Base-by-base conservation (phyloP, 371 early-diverging fungal species). In the Batrachochytrium dendrobatidis region DNA sequence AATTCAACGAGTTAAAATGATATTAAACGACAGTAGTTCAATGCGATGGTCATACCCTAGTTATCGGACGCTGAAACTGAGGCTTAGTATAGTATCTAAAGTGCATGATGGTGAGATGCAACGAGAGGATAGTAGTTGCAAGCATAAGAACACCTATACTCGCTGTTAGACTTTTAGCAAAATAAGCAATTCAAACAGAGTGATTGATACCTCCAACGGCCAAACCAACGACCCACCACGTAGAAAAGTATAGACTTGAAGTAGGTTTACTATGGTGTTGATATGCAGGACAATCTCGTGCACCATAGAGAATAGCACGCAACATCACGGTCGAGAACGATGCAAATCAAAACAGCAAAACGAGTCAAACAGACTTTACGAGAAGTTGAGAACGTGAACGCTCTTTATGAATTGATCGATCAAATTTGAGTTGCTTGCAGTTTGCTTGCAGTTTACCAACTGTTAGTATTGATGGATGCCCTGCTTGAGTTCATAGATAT, bases 21-120 rank as follows among this genome's bases (percentile, higher is more conserved):
- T 15, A 22, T 15, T 25, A 30, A 1, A 3, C 24, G 35, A 28
- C 10, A 7, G 50, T 20, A 29, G 29, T 3, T 25, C 30, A 10
- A 35, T 3, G 17, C 5, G 15, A 53, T 20, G n/a, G 29, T 49
- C 55, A 30, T 33, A 58, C 58, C 54, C 71, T 45, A 12, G 56
- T 59, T 17, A 71, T 67, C 26, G 62, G 63, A 30, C 60, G 24
- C 50, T 71, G 71, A 24, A 71, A 53, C 34, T 46, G 15, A 15
- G 68, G 64, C n/a, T 60, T 52, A 20, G 65, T 62, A 62, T 68
- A 71, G 53, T 63, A 33, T 8, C 57, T 15, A 35, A 63, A 53
- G 43, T 71, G 65, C 20, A 56, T 28, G 22, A 29, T 18, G 24
- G 60, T 65, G 22, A 69, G 52, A 26, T 8, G n/a, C 28, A 51